These are phyloP conservation scores for Mycena olivaceomarginata DNA, from an alignment of 768 basidiomycete species.

Conservation along the genomic window DNA sequence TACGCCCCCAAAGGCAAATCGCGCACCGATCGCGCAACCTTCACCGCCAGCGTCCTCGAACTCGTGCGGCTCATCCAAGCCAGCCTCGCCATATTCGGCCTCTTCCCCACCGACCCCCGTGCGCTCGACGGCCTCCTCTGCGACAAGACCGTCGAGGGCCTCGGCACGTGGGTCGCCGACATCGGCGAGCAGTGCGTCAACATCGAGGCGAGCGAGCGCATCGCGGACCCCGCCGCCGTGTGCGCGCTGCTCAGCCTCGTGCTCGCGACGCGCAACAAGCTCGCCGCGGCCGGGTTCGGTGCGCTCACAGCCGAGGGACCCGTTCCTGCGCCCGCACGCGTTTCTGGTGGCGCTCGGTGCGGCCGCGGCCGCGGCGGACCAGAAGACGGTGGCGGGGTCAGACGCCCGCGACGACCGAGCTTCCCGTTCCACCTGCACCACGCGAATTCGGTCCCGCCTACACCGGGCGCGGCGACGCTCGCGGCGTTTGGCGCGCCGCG, in stretches of 20 bases:
- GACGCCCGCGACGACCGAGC: conserved; percentile 48
- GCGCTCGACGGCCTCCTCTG: conserved; percentile 83
- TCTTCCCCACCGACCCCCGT: conserved; percentile 60
- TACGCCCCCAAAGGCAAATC: conserved; percentile 47
- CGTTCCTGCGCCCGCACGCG: conserved; percentile 81
- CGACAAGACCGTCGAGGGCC: conserved; percentile 84
- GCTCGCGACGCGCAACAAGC: conserved; percentile 80
- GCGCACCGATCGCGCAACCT: conserved; percentile 62
- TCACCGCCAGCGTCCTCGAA: conserved; percentile 82
- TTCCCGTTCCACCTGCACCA: conserved; percentile 44
- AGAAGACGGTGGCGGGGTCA: conserved; percentile 4
- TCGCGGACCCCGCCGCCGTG: conserved; percentile 84
- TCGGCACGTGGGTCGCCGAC: conserved; percentile 79
- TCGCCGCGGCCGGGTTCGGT: conserved; percentile 71
- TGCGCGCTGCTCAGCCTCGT: conserved; percentile 84
- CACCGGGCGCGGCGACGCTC: conserved; percentile 39
- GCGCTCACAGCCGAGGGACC: conserved; percentile 79
- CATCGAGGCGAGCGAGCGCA: conserved; percentile 84
- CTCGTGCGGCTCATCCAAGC: conserved; percentile 86
- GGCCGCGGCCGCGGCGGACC: conserved; percentile 53
- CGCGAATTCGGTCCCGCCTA: conserved; percentile 32
- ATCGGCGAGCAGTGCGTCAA: conserved; percentile 78
- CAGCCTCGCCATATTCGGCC: conserved; percentile 82
- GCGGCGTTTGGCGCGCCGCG: conserved; percentile 41
- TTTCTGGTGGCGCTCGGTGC: conserved; percentile 71